Base-by-base conservation (phyloP, 2,329 filamentous ascomycete genomes). In the Penicillium decumbens region DNA sequence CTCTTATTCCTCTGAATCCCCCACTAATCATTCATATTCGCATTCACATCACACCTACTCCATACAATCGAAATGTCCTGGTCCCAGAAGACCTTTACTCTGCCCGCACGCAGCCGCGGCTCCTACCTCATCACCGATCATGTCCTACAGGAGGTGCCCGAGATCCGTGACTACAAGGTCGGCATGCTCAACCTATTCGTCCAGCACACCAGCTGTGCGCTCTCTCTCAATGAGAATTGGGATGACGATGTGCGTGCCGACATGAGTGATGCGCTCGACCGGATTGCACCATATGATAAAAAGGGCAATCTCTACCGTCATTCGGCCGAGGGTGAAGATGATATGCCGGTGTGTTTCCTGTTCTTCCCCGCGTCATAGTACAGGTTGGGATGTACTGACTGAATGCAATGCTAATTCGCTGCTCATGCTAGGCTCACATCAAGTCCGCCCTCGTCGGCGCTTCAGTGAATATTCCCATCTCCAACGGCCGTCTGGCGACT, bases 171-270 rank as follows among this genome's bases (percentile, higher is more conserved):
- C 58, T 95, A 95, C 80, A 92, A 92, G 69, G 82, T 93, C 60
- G 90, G 90, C 39, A 73, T 95, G 53, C 75, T 97, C 55, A 84
- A 95, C 69, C 79, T 98, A 41, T 98, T 97, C 70, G 80, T 97
- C 47, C 92, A 98, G 74, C 93, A 98, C 74, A 98, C 93, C 4
- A 89, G 84, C 64, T 95, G 90, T 72, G 93, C 88, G 10, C 78
- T 98, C 45, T 88, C 83, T 52, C 75, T 98, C 62, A 98, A 98
- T 67, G 93, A 98, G 79, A 97, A 97, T 74, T 86, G 77, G 75
- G 89, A 91, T 66, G 71, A 75, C 40, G 89, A 95, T 72, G 93
- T 98, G n/a, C 81, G 90, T 50, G 80, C 80, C 35, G 90, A 98
- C 71, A 95, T 97, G 92, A 89, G 83, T 65, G 89, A 96, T 74